A percentile compares a stretch with the other conserved stretches of the same genome.
These are phyloP conservation scores for Fagopyrum esculentum DNA, from an alignment of 148 eudicot genomes.

Conservation along the genomic window DNA sequence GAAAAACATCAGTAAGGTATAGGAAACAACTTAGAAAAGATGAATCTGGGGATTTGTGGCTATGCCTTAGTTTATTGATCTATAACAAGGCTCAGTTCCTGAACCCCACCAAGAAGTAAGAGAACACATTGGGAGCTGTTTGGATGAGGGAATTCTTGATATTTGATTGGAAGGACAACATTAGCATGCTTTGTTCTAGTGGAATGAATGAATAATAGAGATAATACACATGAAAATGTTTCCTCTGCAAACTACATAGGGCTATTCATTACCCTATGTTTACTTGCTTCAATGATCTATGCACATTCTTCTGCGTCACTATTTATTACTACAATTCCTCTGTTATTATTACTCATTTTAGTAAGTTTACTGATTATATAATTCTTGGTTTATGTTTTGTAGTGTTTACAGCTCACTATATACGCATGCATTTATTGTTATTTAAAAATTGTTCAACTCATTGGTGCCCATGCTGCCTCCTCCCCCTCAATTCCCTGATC, in stretches of 20 bases:
- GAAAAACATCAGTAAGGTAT: not conserved
- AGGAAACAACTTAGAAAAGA: constrained; percentile 2
- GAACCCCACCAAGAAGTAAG: not conserved
- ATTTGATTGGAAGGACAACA: constrained; percentile 19
- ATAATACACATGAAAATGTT: constrained; percentile 34
- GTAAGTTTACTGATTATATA: not conserved
- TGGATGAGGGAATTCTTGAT: not conserved
- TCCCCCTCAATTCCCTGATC: constrained; percentile 2
- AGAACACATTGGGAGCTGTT: not conserved
- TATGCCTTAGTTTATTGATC: not conserved
- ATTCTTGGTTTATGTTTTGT: too few relatives aligned
- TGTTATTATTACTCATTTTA: not conserved
- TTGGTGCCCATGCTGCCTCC: not conserved
- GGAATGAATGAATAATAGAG: constrained; percentile 25
- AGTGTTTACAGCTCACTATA: not conserved
- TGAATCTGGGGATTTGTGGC: not conserved
- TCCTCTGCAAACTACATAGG: constrained; percentile 33
- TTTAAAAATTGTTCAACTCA: constrained; percentile 13
- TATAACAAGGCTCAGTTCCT: not conserved
- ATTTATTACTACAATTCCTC: not conserved
- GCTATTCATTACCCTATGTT: not conserved
- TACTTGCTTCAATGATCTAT: not conserved
- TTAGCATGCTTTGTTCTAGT: constrained; percentile 27
- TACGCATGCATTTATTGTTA: not conserved
- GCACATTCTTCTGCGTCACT: not conserved